Base-by-base conservation (phyloP, 2,329 filamentous ascomycete genomes). In the Aspergillus sp. region DNA sequence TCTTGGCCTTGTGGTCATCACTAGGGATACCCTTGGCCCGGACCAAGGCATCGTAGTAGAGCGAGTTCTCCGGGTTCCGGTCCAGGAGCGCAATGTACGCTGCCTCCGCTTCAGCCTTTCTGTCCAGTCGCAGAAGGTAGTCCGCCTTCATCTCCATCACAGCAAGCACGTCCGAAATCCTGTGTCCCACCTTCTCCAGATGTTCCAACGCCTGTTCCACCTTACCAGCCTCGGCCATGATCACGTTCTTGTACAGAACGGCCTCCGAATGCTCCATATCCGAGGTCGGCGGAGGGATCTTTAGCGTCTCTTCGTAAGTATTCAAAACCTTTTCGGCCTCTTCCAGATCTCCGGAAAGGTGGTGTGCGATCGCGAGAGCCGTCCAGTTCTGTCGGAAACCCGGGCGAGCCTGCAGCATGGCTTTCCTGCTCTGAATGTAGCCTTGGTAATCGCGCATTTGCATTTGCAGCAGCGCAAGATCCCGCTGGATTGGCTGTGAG, bases 371-470 rank as follows among this genome's bases (percentile, higher is more conserved):
- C 43, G 95, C 95, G 62, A 99, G 81, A n/a, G 92, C 95, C 4
- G 95, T 98, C 96, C 96, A 99, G 78, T 94, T 97, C 79, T 96
- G 91, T 67, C 96, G 86, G 62, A 95, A 73, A 65, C 89, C 87
- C 1, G 95, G 91, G 61, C 91, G 87, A 48, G 91, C 87, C 75
- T 95, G 89, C 66, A 99, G 84, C 89, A 99, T 98, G 58, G 89
- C 84, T 64, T 86, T 89, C 68, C 95, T 87, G 79, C 92, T 98
- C 76, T 94, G 89, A 66, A 97, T 87, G 74, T 98, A 98, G 56
- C 95, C 95, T 66, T 89, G 85, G 78, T 93, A 98, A 80, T 99
- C 95, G 69, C 95, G 89, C 87, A 97, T 97, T 80, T 99, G 95
- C 68, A 96, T 86, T 80, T 99, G 95, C 62, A 99, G 85, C 63